Evolutionary conservation across 208 protist species (phyloP).

Genomic region (Borovskyia barvae): DNA sequence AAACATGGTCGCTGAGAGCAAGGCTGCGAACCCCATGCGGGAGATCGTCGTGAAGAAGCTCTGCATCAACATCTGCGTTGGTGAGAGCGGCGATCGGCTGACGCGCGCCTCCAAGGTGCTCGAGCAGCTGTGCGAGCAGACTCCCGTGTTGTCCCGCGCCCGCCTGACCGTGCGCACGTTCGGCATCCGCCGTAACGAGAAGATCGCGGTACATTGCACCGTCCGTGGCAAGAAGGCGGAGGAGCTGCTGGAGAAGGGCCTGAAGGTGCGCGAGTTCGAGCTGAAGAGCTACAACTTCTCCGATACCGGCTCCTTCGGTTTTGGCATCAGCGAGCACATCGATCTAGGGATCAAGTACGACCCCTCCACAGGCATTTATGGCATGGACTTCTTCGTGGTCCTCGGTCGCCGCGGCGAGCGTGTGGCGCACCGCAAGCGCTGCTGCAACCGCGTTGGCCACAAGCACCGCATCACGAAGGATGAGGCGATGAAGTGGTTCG

Average conservation of each 20-base stretch:
- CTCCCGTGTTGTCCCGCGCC: slow-evolving; percentile 96
- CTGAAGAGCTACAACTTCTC: slow-evolving; percentile 97
- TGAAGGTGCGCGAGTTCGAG: slow-evolving; percentile 99
- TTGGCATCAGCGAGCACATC: slow-evolving; percentile 99
- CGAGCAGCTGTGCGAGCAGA: slow-evolving; percentile 98
- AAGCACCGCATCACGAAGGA: slow-evolving; percentile 95
- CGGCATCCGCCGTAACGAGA: slow-evolving; percentile 99
- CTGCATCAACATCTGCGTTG: slow-evolving; percentile 99
- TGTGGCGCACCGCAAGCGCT: slow-evolving; percentile 93
- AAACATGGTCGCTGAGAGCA: slow-evolving; percentile 80
- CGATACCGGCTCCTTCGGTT: slow-evolving; percentile 98
- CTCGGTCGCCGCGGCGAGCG: slow-evolving; percentile 96
- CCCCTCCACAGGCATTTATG: slow-evolving; percentile 99
- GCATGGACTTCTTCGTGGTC: slow-evolving; percentile 98
- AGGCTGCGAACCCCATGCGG: slow-evolving; percentile 95
- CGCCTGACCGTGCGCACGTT: slow-evolving; percentile 99
- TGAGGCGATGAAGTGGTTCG: slow-evolving; percentile 99
- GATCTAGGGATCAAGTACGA: slow-evolving; percentile 99
- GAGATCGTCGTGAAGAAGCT: slow-evolving; percentile 99
- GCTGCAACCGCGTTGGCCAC: slow-evolving; percentile 84
- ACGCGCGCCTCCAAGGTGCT: slow-evolving; percentile 99
- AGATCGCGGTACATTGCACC: slow-evolving; percentile 99
- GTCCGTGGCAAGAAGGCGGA: slow-evolving; percentile 99
- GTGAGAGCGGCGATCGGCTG: slow-evolving; percentile 98
- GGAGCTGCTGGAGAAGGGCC: slow-evolving; percentile 98